Conservation (phyloP, 805 yeast genomes). For the Priceomyces carsonii region DNA sequence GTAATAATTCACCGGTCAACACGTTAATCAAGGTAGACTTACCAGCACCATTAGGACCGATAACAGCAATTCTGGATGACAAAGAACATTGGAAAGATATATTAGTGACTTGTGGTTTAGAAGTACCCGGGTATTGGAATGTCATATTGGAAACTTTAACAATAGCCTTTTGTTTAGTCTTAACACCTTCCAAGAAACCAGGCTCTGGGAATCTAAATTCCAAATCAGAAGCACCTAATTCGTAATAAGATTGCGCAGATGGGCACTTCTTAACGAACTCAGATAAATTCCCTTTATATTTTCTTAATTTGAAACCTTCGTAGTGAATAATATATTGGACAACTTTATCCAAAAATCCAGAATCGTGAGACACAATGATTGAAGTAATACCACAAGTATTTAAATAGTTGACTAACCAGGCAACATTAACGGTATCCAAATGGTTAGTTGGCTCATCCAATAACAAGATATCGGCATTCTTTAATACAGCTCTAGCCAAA, state of each 20-base stretch:
- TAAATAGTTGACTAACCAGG: constrained; percentile 99
- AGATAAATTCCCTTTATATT: constrained; percentile 99
- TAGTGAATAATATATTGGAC: constrained; percentile 98
- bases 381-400: constrained; percentile 98
- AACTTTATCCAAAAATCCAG: constrained; percentile 98
- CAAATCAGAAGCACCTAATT: constrained; percentile 95
- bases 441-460: constrained; percentile 99
- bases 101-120: constrained; percentile 90
- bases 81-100: constrained; percentile 98
- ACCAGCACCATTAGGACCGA: constrained; percentile 99
- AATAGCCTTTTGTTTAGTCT: constrained; percentile 99
- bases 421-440: constrained; percentile 99
- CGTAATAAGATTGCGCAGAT: constrained; percentile 98
- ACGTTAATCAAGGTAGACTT: constrained; percentile 98
- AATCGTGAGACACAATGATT: constrained; percentile 98
- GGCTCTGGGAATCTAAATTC: constrained; percentile 99
- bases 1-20: constrained; percentile 98
- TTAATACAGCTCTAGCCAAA: constrained; percentile 97
- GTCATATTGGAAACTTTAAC: constrained; percentile 96
- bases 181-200: constrained; percentile 99
- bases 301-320: constrained; percentile 99
- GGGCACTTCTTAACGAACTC: constrained; percentile 99
- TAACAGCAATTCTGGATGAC: constrained; percentile 99
- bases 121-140: constrained; percentile 99
- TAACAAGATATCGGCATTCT: constrained; percentile 95